These are phyloP conservation scores for Combretum micranthum DNA, from an alignment of 345 rosid species.

Conservation along the genomic window DNA sequence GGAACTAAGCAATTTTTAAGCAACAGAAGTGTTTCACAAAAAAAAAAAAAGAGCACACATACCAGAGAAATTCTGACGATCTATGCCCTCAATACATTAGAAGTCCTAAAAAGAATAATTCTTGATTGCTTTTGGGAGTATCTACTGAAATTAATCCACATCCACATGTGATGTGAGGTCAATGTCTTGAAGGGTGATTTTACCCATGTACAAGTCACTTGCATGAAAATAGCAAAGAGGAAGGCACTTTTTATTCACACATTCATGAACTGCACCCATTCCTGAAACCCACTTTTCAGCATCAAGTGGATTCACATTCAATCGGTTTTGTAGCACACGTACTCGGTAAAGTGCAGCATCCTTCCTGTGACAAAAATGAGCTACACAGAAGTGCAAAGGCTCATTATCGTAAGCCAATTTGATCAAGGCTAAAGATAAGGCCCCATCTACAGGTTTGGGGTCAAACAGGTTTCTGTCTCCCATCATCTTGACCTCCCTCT, in stretches of 20 bases:
- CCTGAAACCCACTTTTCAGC: constrained; percentile 53
- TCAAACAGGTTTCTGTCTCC: constrained; percentile 77
- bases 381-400: constrained; percentile 49
- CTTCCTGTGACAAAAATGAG: constrained; percentile 61
- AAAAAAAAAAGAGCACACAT: too few species aligned
- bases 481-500: constrained; percentile 89
- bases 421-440: constrained; percentile 55
- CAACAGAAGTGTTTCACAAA: too few species aligned
- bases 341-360: constrained; percentile 50
- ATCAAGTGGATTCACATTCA: constrained; percentile 35
- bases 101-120: too few species aligned
- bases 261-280: constrained; percentile 53
- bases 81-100: too few species aligned
- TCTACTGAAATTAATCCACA: constrained; percentile 28
- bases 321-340: constrained; percentile 53
- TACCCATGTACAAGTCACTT: constrained; percentile 61
- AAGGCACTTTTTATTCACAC: constrained; percentile 52
- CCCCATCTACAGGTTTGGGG: constrained; percentile 81
- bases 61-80: too few species aligned
- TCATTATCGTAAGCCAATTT: constrained; percentile 61
- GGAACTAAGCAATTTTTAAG: too few species aligned
- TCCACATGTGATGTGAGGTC: constrained; percentile 53
- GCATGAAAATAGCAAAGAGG: constrained; percentile 70
- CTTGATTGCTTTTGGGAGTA: too few species aligned
- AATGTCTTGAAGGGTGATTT: constrained; percentile 66